Evolutionary conservation across 148 eudicot genomes (phyloP).

Genomic region (Rhododendron kiyosumense): DNA sequence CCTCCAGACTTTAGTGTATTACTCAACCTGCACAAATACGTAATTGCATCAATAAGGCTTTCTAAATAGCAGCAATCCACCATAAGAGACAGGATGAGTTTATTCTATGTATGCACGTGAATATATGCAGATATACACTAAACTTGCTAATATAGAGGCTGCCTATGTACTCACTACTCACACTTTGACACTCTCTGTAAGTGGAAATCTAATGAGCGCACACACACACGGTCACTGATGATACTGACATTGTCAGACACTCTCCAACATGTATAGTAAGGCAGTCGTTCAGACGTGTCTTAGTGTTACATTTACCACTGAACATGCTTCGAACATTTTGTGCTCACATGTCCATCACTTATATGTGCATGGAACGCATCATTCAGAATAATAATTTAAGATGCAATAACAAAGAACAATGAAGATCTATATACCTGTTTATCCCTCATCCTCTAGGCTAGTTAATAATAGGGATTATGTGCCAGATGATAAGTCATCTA

Average conservation of each 20-base stretch:
- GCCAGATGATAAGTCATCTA: neutral
- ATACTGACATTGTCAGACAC: neutral
- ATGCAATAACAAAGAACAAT: neutral
- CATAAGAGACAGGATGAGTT: neutral
- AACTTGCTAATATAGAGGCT: neutral
- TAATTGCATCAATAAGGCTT: neutral
- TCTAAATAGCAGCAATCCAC: neutral
- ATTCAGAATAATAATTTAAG: neutral
- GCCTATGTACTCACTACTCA: neutral
- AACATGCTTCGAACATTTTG: neutral
- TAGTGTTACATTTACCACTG: neutral
- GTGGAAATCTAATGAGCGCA: neutral
- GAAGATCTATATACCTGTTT: neutral
- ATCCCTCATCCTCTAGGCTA: neutral
- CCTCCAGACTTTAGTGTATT: conserved; percentile 86
- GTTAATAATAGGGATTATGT: neutral
- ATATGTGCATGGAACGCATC: neutral
- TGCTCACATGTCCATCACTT: neutral
- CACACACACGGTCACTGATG: neutral
- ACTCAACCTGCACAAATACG: conserved; percentile 60
- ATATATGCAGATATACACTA: neutral
- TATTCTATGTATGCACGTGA: neutral
- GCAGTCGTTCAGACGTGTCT: neutral
- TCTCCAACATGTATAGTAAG: neutral
- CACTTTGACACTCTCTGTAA: neutral